Evolutionary conservation across 306 rosid species (phyloP).

Genomic region (Begonia loranthoides): DNA sequence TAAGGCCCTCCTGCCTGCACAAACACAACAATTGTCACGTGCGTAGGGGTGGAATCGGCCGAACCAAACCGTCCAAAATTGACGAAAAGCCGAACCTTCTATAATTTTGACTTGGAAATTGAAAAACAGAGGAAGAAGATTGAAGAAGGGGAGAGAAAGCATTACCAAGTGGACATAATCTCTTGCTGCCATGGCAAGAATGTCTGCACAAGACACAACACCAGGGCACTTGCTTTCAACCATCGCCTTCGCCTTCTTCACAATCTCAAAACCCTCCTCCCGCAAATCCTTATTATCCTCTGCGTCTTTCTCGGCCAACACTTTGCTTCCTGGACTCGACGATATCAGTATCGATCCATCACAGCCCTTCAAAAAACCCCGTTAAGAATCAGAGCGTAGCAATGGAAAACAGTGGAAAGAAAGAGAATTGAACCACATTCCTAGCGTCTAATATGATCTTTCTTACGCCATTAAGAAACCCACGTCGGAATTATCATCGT

Average conservation of each 20-base stretch:
- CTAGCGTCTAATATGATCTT: not conserved
- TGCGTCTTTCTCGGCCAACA: slow-evolving; percentile 67
- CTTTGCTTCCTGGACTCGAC: slow-evolving; percentile 41
- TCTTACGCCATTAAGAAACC: too few species aligned
- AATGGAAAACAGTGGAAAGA: slow-evolving; percentile 3
- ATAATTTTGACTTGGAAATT: too few species aligned
- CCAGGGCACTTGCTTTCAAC: slow-evolving; percentile 81
- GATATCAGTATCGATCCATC: slow-evolving; percentile 67
- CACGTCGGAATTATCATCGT: too few species aligned
- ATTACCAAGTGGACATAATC: slow-evolving; percentile 73
- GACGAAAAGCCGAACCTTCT: too few species aligned
- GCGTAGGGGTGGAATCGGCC: not conserved
- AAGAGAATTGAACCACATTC: not conserved
- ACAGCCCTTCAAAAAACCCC: slow-evolving; percentile 46
- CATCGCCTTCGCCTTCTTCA: slow-evolving; percentile 62
- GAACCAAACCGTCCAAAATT: not conserved
- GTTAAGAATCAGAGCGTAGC: not conserved
- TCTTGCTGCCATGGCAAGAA: slow-evolving; percentile 87
- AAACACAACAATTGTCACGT: not conserved
- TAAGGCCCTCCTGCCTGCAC: slow-evolving; percentile 78
- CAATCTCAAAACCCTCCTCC: slow-evolving; percentile 50
- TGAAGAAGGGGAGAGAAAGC: not conserved
- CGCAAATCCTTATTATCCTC: slow-evolving; percentile 57
- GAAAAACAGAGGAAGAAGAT: not conserved
- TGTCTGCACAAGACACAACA: slow-evolving; percentile 84